Evolutionary conservation across 768 basidiomycete species (phyloP), one percentile per base, ranked within the genome.

Genomic region (Chalciporus chontae): DNA sequence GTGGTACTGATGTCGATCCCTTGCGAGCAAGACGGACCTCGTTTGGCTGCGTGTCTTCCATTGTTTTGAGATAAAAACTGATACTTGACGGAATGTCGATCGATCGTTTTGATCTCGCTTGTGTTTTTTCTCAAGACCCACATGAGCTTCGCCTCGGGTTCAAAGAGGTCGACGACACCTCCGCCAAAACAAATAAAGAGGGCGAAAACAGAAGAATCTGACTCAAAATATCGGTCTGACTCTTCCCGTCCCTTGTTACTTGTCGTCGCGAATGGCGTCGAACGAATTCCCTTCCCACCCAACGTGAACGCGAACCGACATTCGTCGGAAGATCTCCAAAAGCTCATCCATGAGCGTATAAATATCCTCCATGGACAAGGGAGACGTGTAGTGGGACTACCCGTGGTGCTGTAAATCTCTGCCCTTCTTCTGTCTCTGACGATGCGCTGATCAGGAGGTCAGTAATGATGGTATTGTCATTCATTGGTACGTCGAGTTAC

Each of bases 21-120:
- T 73, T 73, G 36, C 68, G 66, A 23, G 63, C 47, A 46, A 67
- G 57, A 40, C 70, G 70, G 5, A 63, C 50, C 52, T 73, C 71
- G 52, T 74, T 73, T 17, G 71, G 71, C 44, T 75, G 73, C 2
- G 53, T 51, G 52, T 74, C 73, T 51, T 75, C 73, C 62, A 64
- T 59, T 18, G 19, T 31, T 27, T 19, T 11, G 34, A 15, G 34
- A 15, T 15, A 36, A 29, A 11, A 3, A 4, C 27, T 29, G 27
- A 29, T 29, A 5, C 14, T 5, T 8, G n/a, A 15, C 34, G n/a
- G 34, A 31, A 11, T 31, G 9, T 21, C 40, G 32, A 41, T 36
- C 5, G 40, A 29, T 17, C 15, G 50, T 37, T 58, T 63, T 61
- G 47, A 55, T 47, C 11, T 43, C 69, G 46, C 69, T 69, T 65